These are phyloP conservation scores for Kodamaea plutei DNA, from an alignment of 1,139 yeast genomes.

Conservation along the genomic window DNA sequence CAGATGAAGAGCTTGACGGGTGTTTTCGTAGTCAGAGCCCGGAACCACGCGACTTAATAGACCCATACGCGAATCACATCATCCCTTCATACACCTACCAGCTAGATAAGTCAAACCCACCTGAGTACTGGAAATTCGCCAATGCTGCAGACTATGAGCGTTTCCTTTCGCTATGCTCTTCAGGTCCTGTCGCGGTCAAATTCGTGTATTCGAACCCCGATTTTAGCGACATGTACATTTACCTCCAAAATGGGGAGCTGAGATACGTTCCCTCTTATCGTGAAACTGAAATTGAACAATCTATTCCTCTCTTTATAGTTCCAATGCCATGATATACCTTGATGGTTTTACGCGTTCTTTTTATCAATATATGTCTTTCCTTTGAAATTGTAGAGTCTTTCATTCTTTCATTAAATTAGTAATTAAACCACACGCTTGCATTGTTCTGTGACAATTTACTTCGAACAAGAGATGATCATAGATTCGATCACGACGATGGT, in stretches of 20 bases:
- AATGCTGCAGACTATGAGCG: not conserved
- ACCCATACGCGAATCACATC: no score
- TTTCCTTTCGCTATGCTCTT: not conserved
- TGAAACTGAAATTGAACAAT: not conserved
- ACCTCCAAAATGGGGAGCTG: not conserved
- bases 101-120: not conserved
- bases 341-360: no score
- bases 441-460: no score
- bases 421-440: no score
- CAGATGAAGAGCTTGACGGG: conserved; percentile 2
- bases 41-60: no score
- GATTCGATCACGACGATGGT: no score
- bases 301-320: not conserved
- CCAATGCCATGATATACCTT: no score
- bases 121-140: conserved; percentile 2
- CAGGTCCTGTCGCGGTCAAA: conserved; percentile 5
- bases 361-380: no score
- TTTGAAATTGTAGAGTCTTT: no score
- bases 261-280: not conserved
- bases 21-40: no score
- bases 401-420: no score
- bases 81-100: not conserved
- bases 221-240: not conserved
- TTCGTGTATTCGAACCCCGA: conserved; percentile 2
- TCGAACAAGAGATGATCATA: no score